These are phyloP conservation scores for Diaporthe eres DNA, from an alignment of 2,329 filamentous ascomycete species.

Conservation along the genomic window DNA sequence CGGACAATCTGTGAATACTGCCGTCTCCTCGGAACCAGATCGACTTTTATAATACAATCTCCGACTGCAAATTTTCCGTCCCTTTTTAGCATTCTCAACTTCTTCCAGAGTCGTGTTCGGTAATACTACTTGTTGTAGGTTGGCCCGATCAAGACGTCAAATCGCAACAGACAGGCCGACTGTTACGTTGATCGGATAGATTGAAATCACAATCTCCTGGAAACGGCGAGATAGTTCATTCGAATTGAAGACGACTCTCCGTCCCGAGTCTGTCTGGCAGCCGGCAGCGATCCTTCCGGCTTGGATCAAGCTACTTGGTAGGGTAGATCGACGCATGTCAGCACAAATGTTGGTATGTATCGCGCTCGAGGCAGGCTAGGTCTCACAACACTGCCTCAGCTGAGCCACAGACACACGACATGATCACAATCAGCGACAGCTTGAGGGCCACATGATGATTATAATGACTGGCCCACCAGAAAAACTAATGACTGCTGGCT, in stretches of 20 bases:
- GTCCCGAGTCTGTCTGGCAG: neutral
- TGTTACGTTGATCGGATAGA: neutral
- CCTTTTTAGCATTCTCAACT: too few relatives aligned
- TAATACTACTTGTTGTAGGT: neutral
- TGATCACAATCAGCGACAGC: neutral
- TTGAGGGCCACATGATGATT: neutral
- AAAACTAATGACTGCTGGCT: too few relatives aligned
- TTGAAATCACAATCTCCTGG: neutral
- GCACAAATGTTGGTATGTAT: neutral
- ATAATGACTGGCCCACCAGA: neutral
- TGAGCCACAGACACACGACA: neutral
- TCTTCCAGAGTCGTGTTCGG: too few relatives aligned
- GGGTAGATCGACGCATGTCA: neutral
- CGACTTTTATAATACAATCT: neutral
- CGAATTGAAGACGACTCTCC: neutral
- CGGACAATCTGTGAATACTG: neutral
- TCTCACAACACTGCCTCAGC: neutral
- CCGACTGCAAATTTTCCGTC: too few relatives aligned
- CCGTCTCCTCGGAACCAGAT: neutral
- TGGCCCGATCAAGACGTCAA: neutral
- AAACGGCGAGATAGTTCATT: neutral
- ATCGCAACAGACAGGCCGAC: neutral
- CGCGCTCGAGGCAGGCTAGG: neutral
- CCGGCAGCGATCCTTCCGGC: conserved; percentile 6
- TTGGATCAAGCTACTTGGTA: neutral